Evolutionary conservation across 106 monocot species (phyloP).

Genomic region (Iris macrosiphon): DNA sequence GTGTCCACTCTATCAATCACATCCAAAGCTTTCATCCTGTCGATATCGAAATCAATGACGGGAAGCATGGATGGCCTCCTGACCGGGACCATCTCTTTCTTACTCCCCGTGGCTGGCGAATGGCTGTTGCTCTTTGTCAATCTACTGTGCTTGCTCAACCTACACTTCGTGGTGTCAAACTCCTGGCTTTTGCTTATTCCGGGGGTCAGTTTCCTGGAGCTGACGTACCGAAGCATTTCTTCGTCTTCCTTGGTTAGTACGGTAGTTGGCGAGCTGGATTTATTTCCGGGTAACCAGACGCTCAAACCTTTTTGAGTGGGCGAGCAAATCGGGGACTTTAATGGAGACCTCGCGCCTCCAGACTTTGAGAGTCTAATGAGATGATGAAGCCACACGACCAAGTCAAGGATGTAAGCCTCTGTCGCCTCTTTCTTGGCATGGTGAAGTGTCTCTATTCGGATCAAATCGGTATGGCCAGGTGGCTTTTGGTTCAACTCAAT

Average conservation of each 20-base stretch:
- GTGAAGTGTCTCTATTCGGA: conserved; percentile 66
- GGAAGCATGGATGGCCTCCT: conserved; percentile 15
- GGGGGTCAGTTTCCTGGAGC: conserved; percentile 22
- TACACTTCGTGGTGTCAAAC: conserved; percentile 19
- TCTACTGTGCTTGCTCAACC: conserved; percentile 29
- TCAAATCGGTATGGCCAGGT: conserved; percentile 32
- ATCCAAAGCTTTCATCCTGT: conserved; percentile 56
- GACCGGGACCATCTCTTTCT: neutral
- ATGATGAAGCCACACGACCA: conserved; percentile 70
- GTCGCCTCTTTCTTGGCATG: conserved; percentile 58
- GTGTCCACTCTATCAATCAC: conserved; percentile 53
- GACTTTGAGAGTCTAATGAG: conserved; percentile 45
- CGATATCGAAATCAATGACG: conserved; percentile 32
- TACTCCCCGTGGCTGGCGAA: conserved; percentile 14
- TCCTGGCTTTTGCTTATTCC: conserved; percentile 78
- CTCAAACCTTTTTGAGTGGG: conserved; percentile 14
- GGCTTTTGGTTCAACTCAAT: conserved; percentile 35
- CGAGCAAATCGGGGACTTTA: conserved; percentile 57
- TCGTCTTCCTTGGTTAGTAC: conserved; percentile 38
- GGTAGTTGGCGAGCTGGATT: conserved; percentile 4
- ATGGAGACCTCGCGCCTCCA: conserved; percentile 48
- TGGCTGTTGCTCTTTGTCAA: conserved; percentile 60
- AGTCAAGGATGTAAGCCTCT: conserved; percentile 56
- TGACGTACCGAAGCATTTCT: conserved; percentile 36
- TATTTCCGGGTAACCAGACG: neutral